Base-by-base conservation (phyloP, 2,329 filamentous ascomycete genomes). In the Aspergillus nomiae region DNA sequence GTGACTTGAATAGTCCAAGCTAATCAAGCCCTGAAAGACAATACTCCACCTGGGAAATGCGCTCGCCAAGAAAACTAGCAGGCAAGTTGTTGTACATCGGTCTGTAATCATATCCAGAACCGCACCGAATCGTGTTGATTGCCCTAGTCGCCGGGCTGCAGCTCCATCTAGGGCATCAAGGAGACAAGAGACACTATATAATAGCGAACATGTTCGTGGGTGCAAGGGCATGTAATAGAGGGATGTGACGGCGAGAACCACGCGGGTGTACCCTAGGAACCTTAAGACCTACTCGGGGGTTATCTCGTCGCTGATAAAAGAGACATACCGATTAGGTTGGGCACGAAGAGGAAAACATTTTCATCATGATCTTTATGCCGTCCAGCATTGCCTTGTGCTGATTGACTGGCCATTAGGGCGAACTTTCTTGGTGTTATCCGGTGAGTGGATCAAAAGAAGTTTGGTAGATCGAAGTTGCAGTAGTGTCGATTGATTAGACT, bases 201-300 rank as follows among this genome's bases (percentile, higher is more conserved):
- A 67, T 32, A 92, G 78, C 63, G 91, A 92, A 82, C 94, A 97
- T 46, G 92, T 96, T 71, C 93, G 89, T n/a, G 94, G 94, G 78
- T 98, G 94, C 54, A 97, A 86, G 53, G 94, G 93, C 94, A 97
- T 97, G 83, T 96, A 98, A 83, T 97, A 96, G 68, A 98, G 88
- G 26, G 94, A 97, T 54, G 90, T 91, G 71, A 96, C 81, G 71
- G 92, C 92, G 68, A 93, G 86, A 65, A 92, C 80, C 74, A 93
- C 89, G 71, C 90, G 88, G 58, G 81, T 84, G 78, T 92, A 93
- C 69, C 90, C 90, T 92, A 24, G 38, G n/a, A 12, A 30, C 36
- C 32, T 50, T 41, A 21, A 24, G n/a, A 30, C 38, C 21, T 50
- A 24, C 46, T 9, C 21, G 8, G 1, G 10, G 14, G 34, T 9